phyloP scores from a whole-genome alignment of 2,329 filamentous ascomycete genomes.

The Sclerotinia borealis region DNA sequence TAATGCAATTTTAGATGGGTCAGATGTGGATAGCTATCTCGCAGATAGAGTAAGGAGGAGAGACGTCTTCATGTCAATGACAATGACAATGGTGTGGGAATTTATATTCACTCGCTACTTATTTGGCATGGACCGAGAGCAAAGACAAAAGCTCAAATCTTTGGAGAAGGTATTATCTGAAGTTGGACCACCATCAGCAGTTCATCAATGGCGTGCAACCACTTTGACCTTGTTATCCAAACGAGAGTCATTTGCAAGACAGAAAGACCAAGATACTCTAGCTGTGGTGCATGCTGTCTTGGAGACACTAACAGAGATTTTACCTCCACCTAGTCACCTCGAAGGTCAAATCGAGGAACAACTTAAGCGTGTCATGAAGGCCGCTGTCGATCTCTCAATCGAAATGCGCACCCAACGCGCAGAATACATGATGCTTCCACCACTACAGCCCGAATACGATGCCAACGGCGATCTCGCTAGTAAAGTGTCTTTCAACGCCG shows the following conservation, averaged over 20 bases:
- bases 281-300: conserved; percentile 92
- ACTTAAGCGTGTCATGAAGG: conserved; percentile 77
- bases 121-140: conserved; percentile 97
- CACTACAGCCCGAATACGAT: conserved; percentile 90
- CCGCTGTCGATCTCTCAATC: conserved; percentile 84
- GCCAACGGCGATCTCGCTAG: conserved; percentile 82
- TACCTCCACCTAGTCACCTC: conserved; percentile 78
- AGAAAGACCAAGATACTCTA: conserved; percentile 86
- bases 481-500: conserved; percentile 85
- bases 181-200: conserved; percentile 80
- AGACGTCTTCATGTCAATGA: conserved; percentile 97
- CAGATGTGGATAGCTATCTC: conserved; percentile 84
- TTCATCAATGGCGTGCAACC: conserved; percentile 94
- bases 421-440: conserved; percentile 98
- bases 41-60: conserved; percentile 80
- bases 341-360: conserved; percentile 77
- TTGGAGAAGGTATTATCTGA: conserved; percentile 88
- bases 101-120: conserved; percentile 97
- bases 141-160: conserved; percentile 93
- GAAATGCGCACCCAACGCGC: conserved; percentile 97
- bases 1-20: conserved; percentile 88
- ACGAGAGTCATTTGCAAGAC: conserved; percentile 70
- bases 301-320: conserved; percentile 72
- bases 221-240: conserved; percentile 84
- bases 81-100: conserved; percentile 99